Conservation (phyloP, 495 filamentous ascomycete species). For the Penicillium chermesinum region DNA sequence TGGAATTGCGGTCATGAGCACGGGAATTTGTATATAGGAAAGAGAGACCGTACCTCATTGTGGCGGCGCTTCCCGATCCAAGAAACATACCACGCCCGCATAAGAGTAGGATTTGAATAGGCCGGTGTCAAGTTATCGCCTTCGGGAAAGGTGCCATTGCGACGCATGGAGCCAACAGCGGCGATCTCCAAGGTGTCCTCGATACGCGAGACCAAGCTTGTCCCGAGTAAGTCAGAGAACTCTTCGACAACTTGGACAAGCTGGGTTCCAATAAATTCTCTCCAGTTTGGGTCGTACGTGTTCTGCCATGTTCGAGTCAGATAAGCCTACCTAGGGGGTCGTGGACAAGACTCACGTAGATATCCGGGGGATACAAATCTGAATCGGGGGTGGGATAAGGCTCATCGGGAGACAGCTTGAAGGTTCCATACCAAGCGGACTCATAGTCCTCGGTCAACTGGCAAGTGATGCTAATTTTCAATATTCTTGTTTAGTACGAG, state of each 20-base stretch:
- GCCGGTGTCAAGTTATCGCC: constrained; percentile 25
- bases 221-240: constrained; percentile 21
- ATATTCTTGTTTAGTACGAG: background rate
- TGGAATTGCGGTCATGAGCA: constrained; percentile 3
- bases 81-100: constrained; percentile 25
- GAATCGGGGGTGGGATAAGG: constrained; percentile 25
- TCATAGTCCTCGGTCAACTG: constrained; percentile 21
- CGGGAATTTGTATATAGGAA: background rate
- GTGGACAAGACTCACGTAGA: constrained; percentile 16
- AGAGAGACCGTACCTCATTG: constrained; percentile 10
- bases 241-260: constrained; percentile 29
- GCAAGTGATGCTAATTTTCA: constrained; percentile 9
- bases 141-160: constrained; percentile 22
- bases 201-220: constrained; percentile 15
- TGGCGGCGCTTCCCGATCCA: constrained; percentile 20
- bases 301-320: constrained; percentile 4
- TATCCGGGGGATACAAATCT: constrained; percentile 21
- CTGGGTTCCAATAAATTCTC: constrained; percentile 26
- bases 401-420: constrained; percentile 26
- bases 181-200: constrained; percentile 23
- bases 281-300: constrained; percentile 29
- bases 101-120: constrained; percentile 24
- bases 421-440: constrained; percentile 27
- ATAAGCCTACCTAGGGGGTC: background rate
- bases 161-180: constrained; percentile 25